Evolutionary conservation across 129 eudicot species (phyloP), one percentile per base, ranked within the genome.

Genomic region (Dittrichia graveolens): DNA sequence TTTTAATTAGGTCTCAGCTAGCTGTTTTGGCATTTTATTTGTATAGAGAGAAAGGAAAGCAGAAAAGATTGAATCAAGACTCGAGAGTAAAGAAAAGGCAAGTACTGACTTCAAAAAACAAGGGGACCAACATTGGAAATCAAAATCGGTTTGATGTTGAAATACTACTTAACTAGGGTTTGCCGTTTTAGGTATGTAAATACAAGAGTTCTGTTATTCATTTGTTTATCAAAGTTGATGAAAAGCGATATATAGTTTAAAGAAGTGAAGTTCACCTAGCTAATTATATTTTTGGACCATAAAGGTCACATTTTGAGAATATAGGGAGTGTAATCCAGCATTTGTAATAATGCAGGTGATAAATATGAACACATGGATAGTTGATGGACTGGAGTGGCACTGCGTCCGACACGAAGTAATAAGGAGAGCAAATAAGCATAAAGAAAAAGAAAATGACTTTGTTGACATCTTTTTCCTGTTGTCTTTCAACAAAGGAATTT

Each of bases 391-490:
- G 16, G 24, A 50, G 68, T 54, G 65, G 65, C 53, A 13, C 45
- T 40, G 37, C 50, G 7, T 41, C 79, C 71, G 72, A 63, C 79
- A 74, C 31, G 16, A 52, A 43, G 55, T 63, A 63, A 40, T 62
- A 50, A 41, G 34, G 53, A 49, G 61, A 49, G 46, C 46, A 52
- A 74, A 74, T 40, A 5, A 15, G 34, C 38, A 63, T 12, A 75
- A 61, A 64, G 56, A 65, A 74, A 24, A 75, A 65, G 40, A 65
- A 40, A 53, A 74, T 40, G 54, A 74, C 71, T 74, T 53, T 75
- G 73, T 65, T 37, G 66, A 47, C 72, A 42, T 76, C 65, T 34
- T 45, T 81, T 70, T 71, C 44, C 14, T 71, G 52, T 53, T 55
- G 5, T 68, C 72, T 67, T 67, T 46, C 16, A 7, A 13, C 53